Base-by-base conservation (phyloP, 1,139 yeast genomes). In the Yarrowia galli region DNA sequence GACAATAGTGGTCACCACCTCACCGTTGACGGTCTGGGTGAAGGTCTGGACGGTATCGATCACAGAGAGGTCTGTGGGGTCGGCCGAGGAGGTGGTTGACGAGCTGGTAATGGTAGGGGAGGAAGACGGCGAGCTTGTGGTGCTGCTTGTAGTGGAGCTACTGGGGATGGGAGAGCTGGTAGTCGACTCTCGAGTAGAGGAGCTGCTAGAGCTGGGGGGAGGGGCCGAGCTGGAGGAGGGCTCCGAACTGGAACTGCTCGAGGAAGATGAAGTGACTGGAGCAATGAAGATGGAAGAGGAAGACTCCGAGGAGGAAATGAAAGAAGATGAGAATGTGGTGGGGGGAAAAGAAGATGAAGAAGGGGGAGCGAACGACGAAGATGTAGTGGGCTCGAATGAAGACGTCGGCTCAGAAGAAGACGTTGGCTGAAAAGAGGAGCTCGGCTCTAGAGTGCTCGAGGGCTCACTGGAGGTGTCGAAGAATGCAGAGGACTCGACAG, bases 21-120 rank as follows among this genome's bases (percentile, higher is more conserved):
- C 66, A 3, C 66, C 66, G 48, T 61, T 48, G 54, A 61, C 56
- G 3, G 46, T 46, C 16, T 22, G 54, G 15, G 66, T 61, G 38
- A 61, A n/a, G 3, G 66, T 61, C 46, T 61, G 36, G 23, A 48
- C 9, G 35, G 64, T 58, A 13, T 58, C 51, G 13, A 58, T 22
- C 4, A 46, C 66, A 3, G 54, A 36, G 6, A 20, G 18, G 9
- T 22, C 35, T 10, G 66, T 61, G 23, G 56, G 22, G 20, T 22
- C 45, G 7, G 56, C 36, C 10, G 51, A 42, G 23, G 46, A 36
- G 15, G 49, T 13, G n/a, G 64, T 15, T 7, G 64, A 42, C 16
- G 22, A 20, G 23, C 20, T 16, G 13, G 38, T 48, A n/a, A 43
- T 7, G 25, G 25, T 12, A 5, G 38, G 53, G 53, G n/a, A 20